Percentiles rank a stretch among this genome's conserved stretches.
Evolutionary conservation across 2,329 filamentous ascomycete species (phyloP).

Genomic region (Akanthomyces lecanii): DNA sequence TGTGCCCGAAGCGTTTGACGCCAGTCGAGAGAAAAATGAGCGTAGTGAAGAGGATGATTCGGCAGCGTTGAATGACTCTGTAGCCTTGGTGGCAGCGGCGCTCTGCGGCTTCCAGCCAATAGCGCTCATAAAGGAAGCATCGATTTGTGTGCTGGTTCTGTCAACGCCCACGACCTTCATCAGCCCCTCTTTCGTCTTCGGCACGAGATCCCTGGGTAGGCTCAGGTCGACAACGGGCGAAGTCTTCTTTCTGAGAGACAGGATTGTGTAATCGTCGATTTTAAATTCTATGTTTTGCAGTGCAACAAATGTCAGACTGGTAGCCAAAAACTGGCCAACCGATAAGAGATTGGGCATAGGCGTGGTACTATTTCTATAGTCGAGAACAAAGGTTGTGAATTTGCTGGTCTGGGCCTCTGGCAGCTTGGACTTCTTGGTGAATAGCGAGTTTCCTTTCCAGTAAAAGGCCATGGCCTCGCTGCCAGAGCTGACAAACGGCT

Average conservation of each 20-base stretch:
- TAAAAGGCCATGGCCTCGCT: constrained; percentile 96
- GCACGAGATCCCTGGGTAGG: constrained; percentile 75
- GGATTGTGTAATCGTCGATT: constrained; percentile 80
- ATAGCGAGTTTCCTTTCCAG: constrained; percentile 98
- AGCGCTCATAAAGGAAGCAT: constrained; percentile 82
- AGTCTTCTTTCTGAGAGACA: constrained; percentile 77
- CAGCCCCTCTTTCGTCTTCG: constrained; percentile 76
- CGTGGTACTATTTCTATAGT: constrained; percentile 85
- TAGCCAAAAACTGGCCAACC: constrained; percentile 87
- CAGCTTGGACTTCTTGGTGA: constrained; percentile 79
- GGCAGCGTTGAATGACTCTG: constrained; percentile 46
- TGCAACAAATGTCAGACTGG: constrained; percentile 92
- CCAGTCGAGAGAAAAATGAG: constrained; percentile 77
- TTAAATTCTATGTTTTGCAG: constrained; percentile 83
- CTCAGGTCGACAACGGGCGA: constrained; percentile 69
- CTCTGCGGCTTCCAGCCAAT: constrained; percentile 73
- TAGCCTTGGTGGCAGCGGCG: constrained; percentile 36
- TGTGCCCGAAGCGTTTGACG: constrained; percentile 50
- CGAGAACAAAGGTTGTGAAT: constrained; percentile 88
- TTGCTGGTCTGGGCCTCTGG: constrained; percentile 60
- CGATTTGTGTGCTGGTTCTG: constrained; percentile 84
- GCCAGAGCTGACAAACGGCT: constrained; percentile 93
- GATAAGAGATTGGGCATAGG: constrained; percentile 82
- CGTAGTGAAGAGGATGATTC: constrained; percentile 63
- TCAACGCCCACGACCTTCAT: constrained; percentile 84